Evolutionary conservation across 495 filamentous ascomycete genomes (phyloP).

Genomic region (Penicillium waksmanii): DNA sequence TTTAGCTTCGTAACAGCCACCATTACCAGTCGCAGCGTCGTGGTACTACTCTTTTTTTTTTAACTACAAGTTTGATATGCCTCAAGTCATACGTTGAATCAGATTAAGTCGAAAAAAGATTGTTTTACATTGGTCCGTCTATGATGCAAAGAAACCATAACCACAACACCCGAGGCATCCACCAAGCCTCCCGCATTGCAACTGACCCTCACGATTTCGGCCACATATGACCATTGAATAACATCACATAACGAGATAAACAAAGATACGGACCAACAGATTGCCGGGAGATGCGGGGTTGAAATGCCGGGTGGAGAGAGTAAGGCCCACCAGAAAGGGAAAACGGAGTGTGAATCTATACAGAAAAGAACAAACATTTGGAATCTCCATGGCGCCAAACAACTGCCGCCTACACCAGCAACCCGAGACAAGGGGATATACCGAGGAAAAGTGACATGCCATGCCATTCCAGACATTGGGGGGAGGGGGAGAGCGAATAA

Average conservation of each 20-base stretch:
- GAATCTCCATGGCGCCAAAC: slow-evolving; percentile 48
- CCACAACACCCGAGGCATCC: slow-evolving; percentile 39
- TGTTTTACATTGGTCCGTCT: slow-evolving; percentile 55
- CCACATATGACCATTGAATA: slow-evolving; percentile 31
- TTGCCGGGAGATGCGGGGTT: slow-evolving; percentile 37
- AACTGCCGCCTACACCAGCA: slow-evolving; percentile 42
- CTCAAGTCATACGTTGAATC: slow-evolving; percentile 6
- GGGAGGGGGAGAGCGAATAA: slow-evolving; percentile 42
- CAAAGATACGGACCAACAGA: slow-evolving; percentile 28
- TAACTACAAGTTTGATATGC: too few relatives aligned
- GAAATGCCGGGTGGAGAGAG: slow-evolving; percentile 28
- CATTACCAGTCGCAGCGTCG: too few relatives aligned
- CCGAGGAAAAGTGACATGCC: slow-evolving; percentile 36
- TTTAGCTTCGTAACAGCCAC: too few relatives aligned
- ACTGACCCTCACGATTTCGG: slow-evolving; percentile 23
- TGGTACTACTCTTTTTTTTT: too few relatives aligned
- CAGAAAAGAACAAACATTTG: slow-evolving; percentile 36
- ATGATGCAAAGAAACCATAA: slow-evolving; percentile 44
- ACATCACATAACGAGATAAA: slow-evolving; percentile 33
- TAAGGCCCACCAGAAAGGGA: slow-evolving; percentile 24
- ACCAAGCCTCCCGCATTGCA: slow-evolving; percentile 26
- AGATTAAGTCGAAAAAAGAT: slow-evolving; percentile 27
- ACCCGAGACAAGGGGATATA: slow-evolving; percentile 37
- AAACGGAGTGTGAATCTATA: slow-evolving; percentile 50
- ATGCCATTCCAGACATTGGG: slow-evolving; percentile 35